Base-by-base conservation (phyloP, 345 rosid species). In the Populus davidiana region DNA sequence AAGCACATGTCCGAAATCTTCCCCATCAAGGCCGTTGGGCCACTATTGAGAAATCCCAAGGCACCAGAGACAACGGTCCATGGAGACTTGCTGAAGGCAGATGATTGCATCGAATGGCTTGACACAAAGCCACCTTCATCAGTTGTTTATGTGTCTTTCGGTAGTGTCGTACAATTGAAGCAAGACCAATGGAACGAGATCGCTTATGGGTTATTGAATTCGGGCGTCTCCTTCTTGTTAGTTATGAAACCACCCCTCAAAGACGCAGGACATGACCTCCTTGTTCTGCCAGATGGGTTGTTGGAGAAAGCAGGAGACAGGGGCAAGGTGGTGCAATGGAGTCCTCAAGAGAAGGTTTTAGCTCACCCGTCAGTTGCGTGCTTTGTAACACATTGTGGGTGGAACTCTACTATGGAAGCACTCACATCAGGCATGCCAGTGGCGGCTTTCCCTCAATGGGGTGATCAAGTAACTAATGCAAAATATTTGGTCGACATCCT, bases 391-490 rank as follows among this genome's bases (percentile, higher is more conserved):
- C 98, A 94, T 62, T 93, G 98, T 41, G 98, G 98, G 6, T 94
- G 98, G 98, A 93, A 93, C 85, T 94, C 97, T 5, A 80, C 95
- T 0, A 83, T 93, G 87, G 98, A 94, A 78, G 85, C 98, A 18
- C 69, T 94, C n/a, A 75, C 95, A 2, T 80, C 84, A 0, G 98
- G 97, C 3, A 77, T 89, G 78, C 95, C 97, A 0, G 85, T 94
- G 44, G 78, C 93, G 33, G 89, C 91, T 14, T 91, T 86, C 59
- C 97, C 97, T 5, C 97, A 88, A 33, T 94, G 95, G 97, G 94
- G 97, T 4, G 98, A 94, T 83, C 98, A 93, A 76, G 95, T 89
- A 27, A 90, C 97, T 0, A 77, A 94, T 65, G 93, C 98, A 0
- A 85, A 86, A 67, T 94, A 88, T 80, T 78, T 91, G 81, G 86